A percentile compares a stretch with the other conserved stretches of the same genome.
Conservation (phyloP, 2,329 filamentous ascomycete genomes). For the Alternaria metachromatica region DNA sequence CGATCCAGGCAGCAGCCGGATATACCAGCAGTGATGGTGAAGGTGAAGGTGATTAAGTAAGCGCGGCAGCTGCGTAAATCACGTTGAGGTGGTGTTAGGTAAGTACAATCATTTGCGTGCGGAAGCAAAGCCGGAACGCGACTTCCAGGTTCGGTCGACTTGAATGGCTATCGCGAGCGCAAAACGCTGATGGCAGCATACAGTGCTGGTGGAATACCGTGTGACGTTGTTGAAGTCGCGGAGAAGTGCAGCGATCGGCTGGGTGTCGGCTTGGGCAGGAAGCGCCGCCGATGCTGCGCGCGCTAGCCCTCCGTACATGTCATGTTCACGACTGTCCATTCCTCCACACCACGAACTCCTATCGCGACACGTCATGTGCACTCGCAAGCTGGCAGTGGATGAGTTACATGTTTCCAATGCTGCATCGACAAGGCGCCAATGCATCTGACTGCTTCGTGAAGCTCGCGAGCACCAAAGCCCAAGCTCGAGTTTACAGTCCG, state of each 20-base stretch:
- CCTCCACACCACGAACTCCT: fast-evolving
- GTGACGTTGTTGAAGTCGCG: background rate
- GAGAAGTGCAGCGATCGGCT: background rate
- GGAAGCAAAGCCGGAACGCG: background rate
- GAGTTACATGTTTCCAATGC: fast-evolving
- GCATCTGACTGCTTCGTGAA: fast-evolving
- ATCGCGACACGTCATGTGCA: background rate
- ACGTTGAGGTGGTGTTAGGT: background rate
- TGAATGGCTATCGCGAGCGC: background rate
- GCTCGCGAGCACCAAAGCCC: background rate
- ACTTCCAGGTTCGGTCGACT: background rate
- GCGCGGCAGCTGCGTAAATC: background rate
- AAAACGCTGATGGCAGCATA: background rate
- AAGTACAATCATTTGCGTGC: background rate
- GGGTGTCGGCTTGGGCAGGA: background rate
- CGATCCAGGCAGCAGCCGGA: background rate
- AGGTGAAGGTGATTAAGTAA: background rate
- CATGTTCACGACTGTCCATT: background rate
- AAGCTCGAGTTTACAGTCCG: background rate
- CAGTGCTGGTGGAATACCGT: background rate
- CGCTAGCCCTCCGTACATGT: background rate
- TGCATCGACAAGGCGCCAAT: background rate
- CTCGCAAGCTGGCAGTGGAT: fast-evolving
- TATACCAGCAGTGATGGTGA: background rate
- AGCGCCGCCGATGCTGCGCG: background rate